These are phyloP conservation scores for Verbascum thapsus DNA, from an alignment of 257 asterid genomes.

Conservation along the genomic window DNA sequence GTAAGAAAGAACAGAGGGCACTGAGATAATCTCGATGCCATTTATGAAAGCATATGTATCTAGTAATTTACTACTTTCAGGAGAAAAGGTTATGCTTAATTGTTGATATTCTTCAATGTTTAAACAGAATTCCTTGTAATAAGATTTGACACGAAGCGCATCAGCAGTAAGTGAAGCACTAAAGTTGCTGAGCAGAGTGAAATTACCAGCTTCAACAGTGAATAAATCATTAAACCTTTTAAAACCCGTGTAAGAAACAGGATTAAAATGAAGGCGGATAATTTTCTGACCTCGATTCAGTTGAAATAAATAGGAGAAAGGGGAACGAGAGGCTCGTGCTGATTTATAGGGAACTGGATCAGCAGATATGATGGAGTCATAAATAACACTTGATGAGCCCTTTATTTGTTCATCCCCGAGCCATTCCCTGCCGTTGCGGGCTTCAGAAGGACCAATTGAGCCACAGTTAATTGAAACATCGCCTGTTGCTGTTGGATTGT, in stretches of 20 bases:
- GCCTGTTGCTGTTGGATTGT: slow-evolving; percentile 18
- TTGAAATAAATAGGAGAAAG: slow-evolving; percentile 11
- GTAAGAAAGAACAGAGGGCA: slow-evolving; percentile 17
- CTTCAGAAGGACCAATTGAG: slow-evolving; percentile 29
- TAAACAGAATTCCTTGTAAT: slow-evolving; percentile 28
- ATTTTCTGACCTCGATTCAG: slow-evolving; percentile 35
- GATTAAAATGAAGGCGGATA: slow-evolving; percentile 30
- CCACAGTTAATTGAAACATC: slow-evolving; percentile 42
- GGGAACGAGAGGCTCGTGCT: slow-evolving; percentile 23
- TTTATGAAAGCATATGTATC: slow-evolving; percentile 29
- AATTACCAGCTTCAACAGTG: slow-evolving; percentile 29
- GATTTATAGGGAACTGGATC: slow-evolving; percentile 27
- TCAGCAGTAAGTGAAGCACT: slow-evolving; percentile 34
- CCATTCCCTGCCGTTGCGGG: slow-evolving; percentile 37
- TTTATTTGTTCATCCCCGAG: slow-evolving; percentile 34
- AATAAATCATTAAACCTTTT: slow-evolving; percentile 16
- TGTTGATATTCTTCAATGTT: slow-evolving; percentile 22
- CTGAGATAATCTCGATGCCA: slow-evolving; percentile 34
- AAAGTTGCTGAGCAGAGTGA: slow-evolving; percentile 34
- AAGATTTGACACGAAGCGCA: slow-evolving; percentile 26
- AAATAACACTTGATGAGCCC: slow-evolving; percentile 36
- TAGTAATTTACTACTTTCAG: slow-evolving; percentile 10
- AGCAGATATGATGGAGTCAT: background rate
- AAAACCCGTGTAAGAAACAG: slow-evolving; percentile 18
- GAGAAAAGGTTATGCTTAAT: slow-evolving; percentile 10